A percentile compares a stretch with the other conserved stretches of the same genome.
Evolutionary conservation across 2,329 filamentous ascomycete species (phyloP).

Genomic region (Didymella glomerata): DNA sequence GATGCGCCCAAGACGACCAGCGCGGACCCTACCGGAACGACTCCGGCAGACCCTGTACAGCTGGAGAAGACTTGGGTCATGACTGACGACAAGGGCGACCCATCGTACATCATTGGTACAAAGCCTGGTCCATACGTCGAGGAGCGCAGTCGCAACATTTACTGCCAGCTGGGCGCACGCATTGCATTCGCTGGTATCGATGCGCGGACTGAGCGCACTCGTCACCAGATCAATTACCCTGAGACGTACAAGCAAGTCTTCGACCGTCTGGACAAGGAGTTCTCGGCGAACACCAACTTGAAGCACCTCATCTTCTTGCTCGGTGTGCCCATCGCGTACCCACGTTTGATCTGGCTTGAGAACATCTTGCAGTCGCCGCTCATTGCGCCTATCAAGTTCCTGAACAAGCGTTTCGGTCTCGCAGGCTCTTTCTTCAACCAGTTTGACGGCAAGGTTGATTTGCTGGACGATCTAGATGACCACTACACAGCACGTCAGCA

Average conservation of each 20-base stretch:
- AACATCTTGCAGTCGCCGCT: constrained; percentile 88
- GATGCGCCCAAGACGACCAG: constrained; percentile 67
- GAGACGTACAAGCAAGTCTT: constrained; percentile 71
- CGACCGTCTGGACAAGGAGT: constrained; percentile 61
- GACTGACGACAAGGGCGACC: constrained; percentile 65
- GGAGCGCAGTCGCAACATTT: constrained; percentile 67
- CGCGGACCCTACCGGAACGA: constrained; percentile 59
- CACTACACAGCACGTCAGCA: constrained; percentile 90
- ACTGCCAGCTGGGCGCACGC: constrained; percentile 70
- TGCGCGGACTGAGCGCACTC: constrained; percentile 76
- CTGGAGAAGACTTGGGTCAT: constrained; percentile 77
- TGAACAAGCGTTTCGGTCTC: constrained; percentile 90
- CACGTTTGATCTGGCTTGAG: constrained; percentile 92
- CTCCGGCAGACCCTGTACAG: constrained; percentile 72
- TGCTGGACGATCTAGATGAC: constrained; percentile 71
- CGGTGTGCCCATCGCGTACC: constrained; percentile 75
- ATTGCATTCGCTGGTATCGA: constrained; percentile 70
- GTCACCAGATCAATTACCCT: constrained; percentile 89
- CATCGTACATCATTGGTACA: constrained; percentile 80
- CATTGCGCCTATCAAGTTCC: constrained; percentile 85
- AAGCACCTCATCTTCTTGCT: constrained; percentile 70
- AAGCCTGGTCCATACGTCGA: constrained; percentile 74
- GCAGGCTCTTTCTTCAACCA: constrained; percentile 89
- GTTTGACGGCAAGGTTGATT: constrained; percentile 80
- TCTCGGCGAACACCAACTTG: constrained; percentile 63